phyloP scores from a whole-genome alignment of 441 rosid species.

The Erodium moschatum region DNA sequence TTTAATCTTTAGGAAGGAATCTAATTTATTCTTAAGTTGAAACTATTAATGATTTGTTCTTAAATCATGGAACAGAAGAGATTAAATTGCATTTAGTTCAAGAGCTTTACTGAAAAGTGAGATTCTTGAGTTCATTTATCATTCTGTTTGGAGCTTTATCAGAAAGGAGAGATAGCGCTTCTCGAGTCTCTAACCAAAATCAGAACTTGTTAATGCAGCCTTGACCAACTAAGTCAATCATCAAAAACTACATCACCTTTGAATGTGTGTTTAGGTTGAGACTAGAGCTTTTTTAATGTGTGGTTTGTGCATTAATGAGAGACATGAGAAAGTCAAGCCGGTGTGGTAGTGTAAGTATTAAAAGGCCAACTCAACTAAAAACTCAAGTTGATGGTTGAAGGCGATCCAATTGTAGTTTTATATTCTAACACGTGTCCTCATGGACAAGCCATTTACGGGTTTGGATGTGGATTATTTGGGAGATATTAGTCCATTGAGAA shows the following conservation, averaged over 20 bases:
- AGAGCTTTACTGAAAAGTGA: neutral
- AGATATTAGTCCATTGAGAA: no score
- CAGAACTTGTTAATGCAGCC: neutral
- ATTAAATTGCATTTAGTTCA: conserved; percentile 1
- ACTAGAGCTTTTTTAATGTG: neutral
- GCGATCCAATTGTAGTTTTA: no score
- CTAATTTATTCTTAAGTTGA: neutral
- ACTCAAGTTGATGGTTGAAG: no score
- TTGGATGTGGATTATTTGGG: no score
- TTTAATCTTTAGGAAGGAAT: neutral
- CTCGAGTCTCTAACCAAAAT: neutral
- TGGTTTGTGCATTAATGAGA: neutral
- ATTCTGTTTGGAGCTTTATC: neutral
- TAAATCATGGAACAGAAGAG: neutral
- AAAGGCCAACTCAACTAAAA: no score
- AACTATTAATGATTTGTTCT: neutral
- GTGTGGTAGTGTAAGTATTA: neutral
- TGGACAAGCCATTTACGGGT: no score
- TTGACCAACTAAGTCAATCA: neutral
- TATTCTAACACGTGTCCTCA: no score
- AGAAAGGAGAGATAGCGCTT: neutral
- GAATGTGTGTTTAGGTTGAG: neutral
- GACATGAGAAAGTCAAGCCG: neutral
- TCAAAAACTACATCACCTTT: neutral
- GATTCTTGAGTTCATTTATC: neutral